phyloP scores from a whole-genome alignment of 768 basidiomycete species.

The Cantharellus anzutake region DNA sequence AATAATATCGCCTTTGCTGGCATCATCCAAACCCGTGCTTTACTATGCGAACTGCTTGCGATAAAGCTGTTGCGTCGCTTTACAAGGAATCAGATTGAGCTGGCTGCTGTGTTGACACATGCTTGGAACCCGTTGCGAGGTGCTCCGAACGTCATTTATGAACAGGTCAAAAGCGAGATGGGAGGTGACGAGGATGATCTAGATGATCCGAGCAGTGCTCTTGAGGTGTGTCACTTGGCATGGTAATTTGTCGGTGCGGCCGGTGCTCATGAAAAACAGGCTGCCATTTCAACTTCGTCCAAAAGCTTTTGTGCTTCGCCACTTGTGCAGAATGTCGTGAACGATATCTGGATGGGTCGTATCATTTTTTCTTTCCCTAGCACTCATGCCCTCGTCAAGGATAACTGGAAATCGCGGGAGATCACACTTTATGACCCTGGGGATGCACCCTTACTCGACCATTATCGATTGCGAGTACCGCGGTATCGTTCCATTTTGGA shows the following conservation, averaged over 20 bases:
- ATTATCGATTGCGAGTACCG: conserved; percentile 79
- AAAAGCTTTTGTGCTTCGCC: conserved; percentile 72
- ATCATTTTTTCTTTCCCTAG: conserved; percentile 21
- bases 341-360: conserved; percentile 58
- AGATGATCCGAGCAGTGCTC: conserved; percentile 56
- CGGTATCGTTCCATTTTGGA: conserved; percentile 61
- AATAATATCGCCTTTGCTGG: conserved; percentile 59
- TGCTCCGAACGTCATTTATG: conserved; percentile 42
- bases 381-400: conserved; percentile 60
- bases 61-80: conserved; percentile 69
- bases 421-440: conserved; percentile 55
- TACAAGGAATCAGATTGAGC: conserved; percentile 46
- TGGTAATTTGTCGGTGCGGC: background rate
- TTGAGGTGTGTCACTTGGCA: conserved; percentile 37
- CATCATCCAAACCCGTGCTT: conserved; percentile 52
- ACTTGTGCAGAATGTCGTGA: conserved; percentile 70
- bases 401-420: conserved; percentile 69
- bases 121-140: conserved; percentile 76
- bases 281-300: conserved; percentile 73
- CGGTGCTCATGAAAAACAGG: conserved; percentile 23
- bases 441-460: conserved; percentile 56
- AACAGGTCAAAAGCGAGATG: conserved; percentile 43
- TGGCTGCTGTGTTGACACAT: conserved; percentile 61
- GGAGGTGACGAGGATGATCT: conserved; percentile 31
- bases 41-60: conserved; percentile 73